A percentile compares a stretch with the other conserved stretches of the same genome.
These are phyloP conservation scores for Penicillium coffeae DNA, from an alignment of 495 filamentous ascomycete genomes.

Conservation along the genomic window DNA sequence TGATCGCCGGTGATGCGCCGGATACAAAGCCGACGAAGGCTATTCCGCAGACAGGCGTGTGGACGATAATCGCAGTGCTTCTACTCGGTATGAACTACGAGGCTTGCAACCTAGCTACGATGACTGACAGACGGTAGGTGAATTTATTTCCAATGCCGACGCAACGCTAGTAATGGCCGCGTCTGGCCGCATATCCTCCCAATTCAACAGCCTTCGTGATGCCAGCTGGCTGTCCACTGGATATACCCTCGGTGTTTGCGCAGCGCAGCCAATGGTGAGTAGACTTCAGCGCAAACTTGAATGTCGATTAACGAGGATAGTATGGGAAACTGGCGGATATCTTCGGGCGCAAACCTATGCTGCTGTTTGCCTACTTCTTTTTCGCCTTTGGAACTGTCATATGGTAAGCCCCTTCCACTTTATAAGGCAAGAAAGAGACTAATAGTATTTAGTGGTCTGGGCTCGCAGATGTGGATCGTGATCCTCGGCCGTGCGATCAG, in stretches of 20 bases:
- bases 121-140: slow-evolving; percentile 39
- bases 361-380: slow-evolving; percentile 39
- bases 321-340: slow-evolving; percentile 48
- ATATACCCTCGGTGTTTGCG: slow-evolving; percentile 57
- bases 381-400: slow-evolving; percentile 41
- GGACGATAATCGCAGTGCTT: slow-evolving; percentile 33
- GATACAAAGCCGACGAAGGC: slow-evolving; percentile 2
- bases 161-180: slow-evolving; percentile 60
- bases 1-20: slow-evolving; percentile 1
- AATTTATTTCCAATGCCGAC: slow-evolving; percentile 63
- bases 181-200: slow-evolving; percentile 59
- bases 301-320: slow-evolving; percentile 7
- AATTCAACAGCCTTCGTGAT: slow-evolving; percentile 56
- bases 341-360: slow-evolving; percentile 40
- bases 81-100: slow-evolving; percentile 26
- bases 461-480: slow-evolving; percentile 47
- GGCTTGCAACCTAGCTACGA: neutral
- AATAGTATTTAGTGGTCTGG: slow-evolving; percentile 43
- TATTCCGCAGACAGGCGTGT: slow-evolving; percentile 19
- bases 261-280: slow-evolving; percentile 53
- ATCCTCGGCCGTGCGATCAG: slow-evolving; percentile 56
- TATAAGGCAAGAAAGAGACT: neutral
- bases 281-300: neutral
- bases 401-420: slow-evolving; percentile 21
- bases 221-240: slow-evolving; percentile 66